These are phyloP conservation scores for Verbascum thapsus DNA, from an alignment of 257 asterid genomes.

Conservation along the genomic window DNA sequence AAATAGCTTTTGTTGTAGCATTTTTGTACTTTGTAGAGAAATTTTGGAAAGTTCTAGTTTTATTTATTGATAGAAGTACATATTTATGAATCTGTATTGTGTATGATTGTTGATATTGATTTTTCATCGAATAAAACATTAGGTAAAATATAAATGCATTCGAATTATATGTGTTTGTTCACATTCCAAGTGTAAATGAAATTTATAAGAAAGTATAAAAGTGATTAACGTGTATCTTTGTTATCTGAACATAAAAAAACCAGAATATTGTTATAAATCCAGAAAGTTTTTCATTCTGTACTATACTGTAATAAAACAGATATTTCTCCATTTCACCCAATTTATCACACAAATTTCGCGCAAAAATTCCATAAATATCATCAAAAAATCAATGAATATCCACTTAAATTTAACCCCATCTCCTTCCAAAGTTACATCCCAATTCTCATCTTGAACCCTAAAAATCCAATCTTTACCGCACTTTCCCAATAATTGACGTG, in stretches of 20 bases:
- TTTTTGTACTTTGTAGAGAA: not conserved
- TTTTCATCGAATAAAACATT: too few relatives aligned
- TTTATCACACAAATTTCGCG: not conserved
- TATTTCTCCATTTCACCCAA: not conserved
- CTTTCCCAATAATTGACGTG: conserved; percentile 4
- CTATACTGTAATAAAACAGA: not conserved
- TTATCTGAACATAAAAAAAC: too few relatives aligned
- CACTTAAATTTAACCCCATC: not conserved
- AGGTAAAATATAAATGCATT: too few relatives aligned
- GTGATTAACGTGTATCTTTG: too few relatives aligned
- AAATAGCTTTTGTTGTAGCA: conserved; percentile 1
- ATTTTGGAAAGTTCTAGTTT: not conserved
- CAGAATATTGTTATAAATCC: too few relatives aligned
- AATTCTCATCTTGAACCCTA: conserved; percentile 28
- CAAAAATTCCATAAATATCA: conserved; percentile 11
- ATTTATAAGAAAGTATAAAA: too few relatives aligned
- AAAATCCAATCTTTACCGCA: conserved; percentile 35
- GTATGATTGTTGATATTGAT: too few relatives aligned
- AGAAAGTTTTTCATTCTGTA: too few relatives aligned
- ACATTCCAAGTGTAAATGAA: too few relatives aligned
- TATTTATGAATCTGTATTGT: not conserved
- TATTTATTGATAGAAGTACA: not conserved
- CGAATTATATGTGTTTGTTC: too few relatives aligned
- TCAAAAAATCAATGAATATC: conserved; percentile 1
- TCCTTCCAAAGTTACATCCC: not conserved